A percentile compares a stretch with the other conserved stretches of the same genome.
Conservation (phyloP, 2,329 filamentous ascomycete species). For the Claviceps arundinis region DNA sequence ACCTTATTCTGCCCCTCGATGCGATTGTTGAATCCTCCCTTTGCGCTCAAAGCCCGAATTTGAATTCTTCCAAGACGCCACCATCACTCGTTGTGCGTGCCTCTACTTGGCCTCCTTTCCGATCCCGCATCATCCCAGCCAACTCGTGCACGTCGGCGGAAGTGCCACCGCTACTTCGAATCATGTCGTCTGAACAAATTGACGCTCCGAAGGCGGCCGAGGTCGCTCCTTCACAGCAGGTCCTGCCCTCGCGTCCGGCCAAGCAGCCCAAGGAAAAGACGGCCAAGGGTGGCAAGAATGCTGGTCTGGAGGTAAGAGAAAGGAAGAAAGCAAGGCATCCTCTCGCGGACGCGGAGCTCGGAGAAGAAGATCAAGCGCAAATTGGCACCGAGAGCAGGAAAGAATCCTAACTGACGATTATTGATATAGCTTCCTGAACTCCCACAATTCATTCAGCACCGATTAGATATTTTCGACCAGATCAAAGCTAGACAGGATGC, state of each 20-base stretch:
- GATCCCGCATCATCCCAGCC: constrained; percentile 6
- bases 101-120: neutral
- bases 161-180: constrained; percentile 6
- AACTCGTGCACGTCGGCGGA: neutral
- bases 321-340: neutral
- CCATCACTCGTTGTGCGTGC: neutral
- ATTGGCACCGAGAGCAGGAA: constrained; percentile 5
- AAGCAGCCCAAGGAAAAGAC: constrained; percentile 25
- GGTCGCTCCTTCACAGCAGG: constrained; percentile 21
- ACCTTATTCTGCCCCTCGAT: no score
- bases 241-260: constrained; percentile 21
- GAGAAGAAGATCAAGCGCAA: neutral
- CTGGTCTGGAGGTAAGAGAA: constrained; percentile 34
- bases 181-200: constrained; percentile 26
- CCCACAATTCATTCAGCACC: constrained; percentile 70
- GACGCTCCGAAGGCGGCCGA: constrained; percentile 21
- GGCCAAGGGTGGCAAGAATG: constrained; percentile 42
- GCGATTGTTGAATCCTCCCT: no score
- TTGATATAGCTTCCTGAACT: constrained; percentile 25
- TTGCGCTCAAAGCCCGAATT: no score
- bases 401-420: constrained; percentile 9
- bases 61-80: neutral
- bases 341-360: neutral
- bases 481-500: constrained; percentile 75
- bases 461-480: constrained; percentile 77